These are phyloP conservation scores for Spizellomyces punctatus DNA, from an alignment of 192 early-diverging fungal species.

Conservation along the genomic window DNA sequence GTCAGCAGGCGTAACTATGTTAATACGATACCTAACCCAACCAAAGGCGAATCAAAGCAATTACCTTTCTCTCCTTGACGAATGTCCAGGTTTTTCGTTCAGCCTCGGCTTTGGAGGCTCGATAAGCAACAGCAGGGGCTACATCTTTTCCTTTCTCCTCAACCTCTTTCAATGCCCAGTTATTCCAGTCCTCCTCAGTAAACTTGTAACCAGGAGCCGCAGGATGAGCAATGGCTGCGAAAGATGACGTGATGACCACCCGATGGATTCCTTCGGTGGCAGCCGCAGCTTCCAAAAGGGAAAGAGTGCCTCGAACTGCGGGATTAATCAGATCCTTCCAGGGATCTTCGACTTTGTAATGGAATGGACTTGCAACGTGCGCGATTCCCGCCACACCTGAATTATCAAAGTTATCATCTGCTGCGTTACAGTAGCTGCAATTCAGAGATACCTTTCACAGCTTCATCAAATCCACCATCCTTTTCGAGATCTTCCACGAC, in stretches of 20 bases:
- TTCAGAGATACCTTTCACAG: conserved; percentile 39
- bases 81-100: conserved; percentile 44
- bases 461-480: conserved; percentile 42
- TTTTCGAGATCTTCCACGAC: conserved; percentile 38
- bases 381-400: conserved; percentile 38
- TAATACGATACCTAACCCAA: too few relatives aligned
- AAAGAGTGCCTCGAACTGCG: conserved; percentile 49
- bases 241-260: conserved; percentile 50
- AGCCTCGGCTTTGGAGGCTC: conserved; percentile 38
- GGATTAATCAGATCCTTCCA: conserved; percentile 44
- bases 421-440: neutral
- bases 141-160: conserved; percentile 20
- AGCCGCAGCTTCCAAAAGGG: conserved; percentile 37
- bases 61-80: conserved; percentile 24
- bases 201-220: conserved; percentile 20
- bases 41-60: too few relatives aligned
- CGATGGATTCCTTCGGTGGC: conserved; percentile 34
- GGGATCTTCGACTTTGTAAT: conserved; percentile 27
- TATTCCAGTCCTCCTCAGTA: conserved; percentile 43
- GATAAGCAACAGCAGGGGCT: conserved; percentile 16
- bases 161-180: conserved; percentile 5
- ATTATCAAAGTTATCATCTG: conserved; percentile 6
- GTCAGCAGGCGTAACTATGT: too few relatives aligned
- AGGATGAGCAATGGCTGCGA: conserved; percentile 32
- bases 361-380: conserved; percentile 48